Evolutionary conservation across 108 stramenopile genomes (phyloP).

Genomic region (Nitzschia sp.): DNA sequence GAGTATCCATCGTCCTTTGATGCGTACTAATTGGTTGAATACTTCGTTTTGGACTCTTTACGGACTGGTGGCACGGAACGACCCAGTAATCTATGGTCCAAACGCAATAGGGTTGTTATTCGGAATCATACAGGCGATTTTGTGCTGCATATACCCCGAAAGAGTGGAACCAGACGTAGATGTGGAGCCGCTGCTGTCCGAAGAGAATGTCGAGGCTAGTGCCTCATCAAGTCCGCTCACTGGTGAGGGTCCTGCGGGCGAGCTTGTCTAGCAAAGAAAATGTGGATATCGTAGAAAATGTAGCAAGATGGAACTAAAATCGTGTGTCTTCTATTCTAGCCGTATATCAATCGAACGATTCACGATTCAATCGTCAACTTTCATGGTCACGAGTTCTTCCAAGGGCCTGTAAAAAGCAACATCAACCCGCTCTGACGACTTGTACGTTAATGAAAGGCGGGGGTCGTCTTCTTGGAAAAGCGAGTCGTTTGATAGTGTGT

Average conservation of each 20-base stretch:
- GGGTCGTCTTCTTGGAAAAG: background rate
- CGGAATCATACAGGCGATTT: constrained; percentile 43
- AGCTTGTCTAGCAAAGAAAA: constrained; percentile 8
- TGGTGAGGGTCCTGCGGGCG: background rate
- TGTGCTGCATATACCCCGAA: constrained; percentile 41
- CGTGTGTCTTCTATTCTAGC: too few species aligned
- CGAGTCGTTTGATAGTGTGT: background rate
- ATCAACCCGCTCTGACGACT: background rate
- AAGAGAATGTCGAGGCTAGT: background rate
- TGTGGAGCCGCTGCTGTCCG: constrained; percentile 6
- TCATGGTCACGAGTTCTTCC: background rate
- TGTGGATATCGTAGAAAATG: background rate
- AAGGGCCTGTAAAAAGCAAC: constrained; percentile 7
- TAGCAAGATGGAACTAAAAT: too few species aligned
- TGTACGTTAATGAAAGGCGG: background rate
- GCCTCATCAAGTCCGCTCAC: background rate
- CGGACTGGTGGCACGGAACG: constrained; percentile 38
- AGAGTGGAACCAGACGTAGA: constrained; percentile 15
- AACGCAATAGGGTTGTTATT: constrained; percentile 50
- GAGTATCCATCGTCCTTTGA: constrained; percentile 47
- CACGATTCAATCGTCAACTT: too few species aligned
- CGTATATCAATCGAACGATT: too few species aligned
- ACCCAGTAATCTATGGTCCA: constrained; percentile 52
- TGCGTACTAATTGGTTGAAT: constrained; percentile 56
- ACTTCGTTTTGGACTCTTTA: constrained; percentile 57